phyloP scores from a whole-genome alignment of 176 grass and related monocot species.

The Musa acuminata region DNA sequence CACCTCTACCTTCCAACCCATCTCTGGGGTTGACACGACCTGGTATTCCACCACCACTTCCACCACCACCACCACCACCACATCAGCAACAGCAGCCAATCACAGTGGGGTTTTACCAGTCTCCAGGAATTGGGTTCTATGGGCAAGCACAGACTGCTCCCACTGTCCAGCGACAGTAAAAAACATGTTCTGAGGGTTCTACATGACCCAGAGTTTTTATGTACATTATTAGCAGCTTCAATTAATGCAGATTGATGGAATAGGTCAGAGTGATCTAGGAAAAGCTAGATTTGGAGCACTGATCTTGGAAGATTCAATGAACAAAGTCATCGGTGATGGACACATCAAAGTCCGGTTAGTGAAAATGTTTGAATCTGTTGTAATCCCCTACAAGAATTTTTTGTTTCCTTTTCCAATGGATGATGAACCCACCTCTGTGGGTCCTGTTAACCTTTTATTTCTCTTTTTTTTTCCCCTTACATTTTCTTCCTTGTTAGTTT shows the following conservation, averaged over 20 bases:
- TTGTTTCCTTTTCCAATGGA: too few relatives aligned
- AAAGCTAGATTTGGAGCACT: background rate
- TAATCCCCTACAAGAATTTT: too few relatives aligned
- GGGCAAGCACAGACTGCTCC: conserved; percentile 59
- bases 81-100: conserved; percentile 41
- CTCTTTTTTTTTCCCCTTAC: too few relatives aligned
- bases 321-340: too few relatives aligned
- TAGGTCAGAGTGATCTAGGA: background rate
- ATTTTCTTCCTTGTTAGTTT: too few relatives aligned
- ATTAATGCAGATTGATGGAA: background rate
- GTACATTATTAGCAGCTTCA: conserved; percentile 5
- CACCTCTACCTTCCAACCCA: conserved; percentile 37
- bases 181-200: conserved; percentile 13
- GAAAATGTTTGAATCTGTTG: too few relatives aligned
- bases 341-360: too few relatives aligned
- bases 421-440: too few relatives aligned
- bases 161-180: conserved; percentile 59
- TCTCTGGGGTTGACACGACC: conserved; percentile 29
- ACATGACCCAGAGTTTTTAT: conserved; percentile 2
- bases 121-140: conserved; percentile 56
- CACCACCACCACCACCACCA: conserved; percentile 57
- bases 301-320: background rate
- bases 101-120: conserved; percentile 51
- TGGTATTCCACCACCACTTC: conserved; percentile 30
- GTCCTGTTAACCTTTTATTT: too few relatives aligned